Base-by-base conservation (phyloP, 768 basidiomycete genomes). In the Boletus coccyginus region DNA sequence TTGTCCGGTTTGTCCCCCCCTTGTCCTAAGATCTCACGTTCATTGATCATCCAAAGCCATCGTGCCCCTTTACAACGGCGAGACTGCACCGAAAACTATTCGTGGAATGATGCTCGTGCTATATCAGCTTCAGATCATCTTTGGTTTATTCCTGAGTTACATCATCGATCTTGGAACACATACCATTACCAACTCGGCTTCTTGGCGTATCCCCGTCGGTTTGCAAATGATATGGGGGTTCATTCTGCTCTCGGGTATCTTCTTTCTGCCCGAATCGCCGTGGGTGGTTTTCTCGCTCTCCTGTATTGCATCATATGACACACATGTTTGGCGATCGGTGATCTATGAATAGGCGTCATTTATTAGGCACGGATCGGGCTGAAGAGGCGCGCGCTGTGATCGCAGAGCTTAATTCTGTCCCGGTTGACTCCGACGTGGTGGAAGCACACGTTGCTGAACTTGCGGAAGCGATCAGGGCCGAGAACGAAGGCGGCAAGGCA, bases 61-160 rank as follows among this genome's bases (percentile, higher is more conserved):
- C 50, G 81, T 84, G 7, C 81, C 81, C 65, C 78, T 90, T 9
- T 92, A 90, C 68, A 89, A 87, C 60, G 87, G 88, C 32, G 88
- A 91, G 71, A 87, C 87, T 0, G 81, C 88, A 0, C 90, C 90
- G 0, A 88, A 88, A 64, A 78, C 81, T 3, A 77, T 90, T 53
- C 81, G 90, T 64, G 89, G 88, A 5, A 81, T 85, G 42, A 68
- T 82, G 79, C 73, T 92, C 36, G 87, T 88, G 11, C 70, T 90
- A 16, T 91, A 90, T 66, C 89, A 90, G 64, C 75, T 90, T 14
- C 87, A 88, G 64, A 88, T 90, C 59, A 86, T 88, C 62, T 70
- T 81, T 29, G 86, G 86, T 9, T 75, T 90, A 50, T 87, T 90
- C 73, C 52, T 89, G 66, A 85, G 84, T 57, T 90, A 88, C 61